phyloP scores from a whole-genome alignment of 2,329 filamentous ascomycete genomes.

The Verticillium alfalfae region DNA sequence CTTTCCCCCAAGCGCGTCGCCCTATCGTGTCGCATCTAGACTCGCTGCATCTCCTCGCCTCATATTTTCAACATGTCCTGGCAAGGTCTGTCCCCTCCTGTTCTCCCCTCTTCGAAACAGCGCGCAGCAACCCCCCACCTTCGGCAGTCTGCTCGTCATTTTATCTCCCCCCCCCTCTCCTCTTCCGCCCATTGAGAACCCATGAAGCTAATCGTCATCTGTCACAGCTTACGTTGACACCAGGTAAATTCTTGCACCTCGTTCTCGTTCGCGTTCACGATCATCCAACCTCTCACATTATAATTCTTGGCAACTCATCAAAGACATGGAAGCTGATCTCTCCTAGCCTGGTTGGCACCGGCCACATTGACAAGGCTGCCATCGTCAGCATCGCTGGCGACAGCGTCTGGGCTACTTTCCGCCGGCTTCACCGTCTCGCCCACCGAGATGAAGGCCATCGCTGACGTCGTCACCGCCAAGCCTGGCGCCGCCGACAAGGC shows the following conservation, averaged over 20 bases:
- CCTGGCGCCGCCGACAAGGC: constrained; percentile 55
- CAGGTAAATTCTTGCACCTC: constrained; percentile 29
- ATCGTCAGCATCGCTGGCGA: constrained; percentile 79
- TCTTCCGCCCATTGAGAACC: neutral
- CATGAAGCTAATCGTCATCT: constrained; percentile 18
- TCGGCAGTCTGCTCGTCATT: neutral
- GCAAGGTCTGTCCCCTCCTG: constrained; percentile 52
- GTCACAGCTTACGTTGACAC: constrained; percentile 43
- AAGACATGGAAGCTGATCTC: neutral
- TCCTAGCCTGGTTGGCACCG: constrained; percentile 69
- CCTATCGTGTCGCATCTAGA: neutral
- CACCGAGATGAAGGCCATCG: constrained; percentile 54
- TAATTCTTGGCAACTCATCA: neutral
- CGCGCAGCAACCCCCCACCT: constrained; percentile 8
- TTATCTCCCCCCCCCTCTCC: neutral
- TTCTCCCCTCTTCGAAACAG: constrained; percentile 1
- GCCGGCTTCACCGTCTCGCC: constrained; percentile 67
- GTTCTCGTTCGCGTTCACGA: neutral
- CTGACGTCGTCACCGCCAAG: constrained; percentile 42
- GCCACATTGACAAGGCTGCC: constrained; percentile 76
- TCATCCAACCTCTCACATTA: neutral
- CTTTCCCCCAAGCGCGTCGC: neutral
- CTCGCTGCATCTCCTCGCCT: neutral
- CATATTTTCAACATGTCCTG: constrained; percentile 58
- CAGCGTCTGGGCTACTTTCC: constrained; percentile 69